These are phyloP conservation scores for Amniculicola lignicola DNA, from an alignment of 495 filamentous ascomycete species.

Conservation along the genomic window DNA sequence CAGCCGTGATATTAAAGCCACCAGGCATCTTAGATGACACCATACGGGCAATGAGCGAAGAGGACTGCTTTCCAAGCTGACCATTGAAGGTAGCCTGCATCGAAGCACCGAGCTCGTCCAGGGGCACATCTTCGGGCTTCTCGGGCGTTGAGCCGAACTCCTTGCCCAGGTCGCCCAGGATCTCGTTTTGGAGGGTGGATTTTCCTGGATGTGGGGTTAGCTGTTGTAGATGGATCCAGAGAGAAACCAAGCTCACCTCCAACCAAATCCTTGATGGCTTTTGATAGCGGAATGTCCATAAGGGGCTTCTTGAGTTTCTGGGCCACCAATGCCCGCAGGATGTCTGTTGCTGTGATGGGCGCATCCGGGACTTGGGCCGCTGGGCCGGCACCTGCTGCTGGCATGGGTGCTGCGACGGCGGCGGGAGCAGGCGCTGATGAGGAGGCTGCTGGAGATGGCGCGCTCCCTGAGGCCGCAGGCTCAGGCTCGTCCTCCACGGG, in stretches of 20 bases:
- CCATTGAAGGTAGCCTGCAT: slow-evolving; percentile 99
- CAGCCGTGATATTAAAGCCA: slow-evolving; percentile 95
- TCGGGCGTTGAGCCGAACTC: slow-evolving; percentile 98
- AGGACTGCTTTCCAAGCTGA: slow-evolving; percentile 94
- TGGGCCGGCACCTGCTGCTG: slow-evolving; percentile 76
- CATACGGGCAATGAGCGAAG: slow-evolving; percentile 85
- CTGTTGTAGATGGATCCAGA: background rate
- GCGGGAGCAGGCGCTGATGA: slow-evolving; percentile 50
- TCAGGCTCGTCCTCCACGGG: slow-evolving; percentile 87
- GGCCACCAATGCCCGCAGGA: slow-evolving; percentile 87
- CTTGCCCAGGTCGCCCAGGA: slow-evolving; percentile 91
- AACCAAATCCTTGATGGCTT: slow-evolving; percentile 98
- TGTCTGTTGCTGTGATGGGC: slow-evolving; percentile 81
- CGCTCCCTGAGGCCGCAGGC: slow-evolving; percentile 48
- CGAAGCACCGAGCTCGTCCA: slow-evolving; percentile 90
- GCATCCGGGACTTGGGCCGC: slow-evolving; percentile 82
- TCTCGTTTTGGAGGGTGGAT: slow-evolving; percentile 96
- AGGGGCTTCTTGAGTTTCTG: slow-evolving; percentile 97
- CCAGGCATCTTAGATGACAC: slow-evolving; percentile 99
- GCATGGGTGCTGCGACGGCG: slow-evolving; percentile 52
- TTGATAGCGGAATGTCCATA: slow-evolving; percentile 84
- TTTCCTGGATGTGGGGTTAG: slow-evolving; percentile 59
- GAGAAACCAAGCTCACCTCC: slow-evolving; percentile 64
- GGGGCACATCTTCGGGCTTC: slow-evolving; percentile 94
- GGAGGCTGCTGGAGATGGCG: slow-evolving; percentile 47